Conservation (phyloP, 2,329 filamentous ascomycete genomes). For the Talaromyces sp. region DNA sequence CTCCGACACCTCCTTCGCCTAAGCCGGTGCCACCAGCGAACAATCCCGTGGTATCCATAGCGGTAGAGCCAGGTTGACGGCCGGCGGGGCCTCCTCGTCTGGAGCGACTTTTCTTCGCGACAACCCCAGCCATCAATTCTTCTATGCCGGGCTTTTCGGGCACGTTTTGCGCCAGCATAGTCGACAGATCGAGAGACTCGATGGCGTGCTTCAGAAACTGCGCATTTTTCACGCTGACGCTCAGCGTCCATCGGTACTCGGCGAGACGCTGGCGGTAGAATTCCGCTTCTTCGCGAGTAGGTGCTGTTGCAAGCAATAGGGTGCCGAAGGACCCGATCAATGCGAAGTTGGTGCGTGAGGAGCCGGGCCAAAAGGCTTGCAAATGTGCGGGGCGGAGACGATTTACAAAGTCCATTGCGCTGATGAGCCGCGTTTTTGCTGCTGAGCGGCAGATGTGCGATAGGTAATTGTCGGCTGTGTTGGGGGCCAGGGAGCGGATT, state of each 20-base stretch:
- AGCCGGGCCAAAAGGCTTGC: constrained; percentile 73
- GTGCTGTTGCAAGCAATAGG: constrained; percentile 82
- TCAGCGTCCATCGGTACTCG: constrained; percentile 92
- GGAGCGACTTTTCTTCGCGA: constrained; percentile 6
- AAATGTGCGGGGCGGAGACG: constrained; percentile 81
- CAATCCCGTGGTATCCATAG: neutral
- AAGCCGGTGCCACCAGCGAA: neutral
- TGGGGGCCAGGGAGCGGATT: constrained; percentile 67
- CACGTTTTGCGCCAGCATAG: constrained; percentile 63
- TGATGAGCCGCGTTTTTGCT: constrained; percentile 89
- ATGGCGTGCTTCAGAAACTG: constrained; percentile 61
- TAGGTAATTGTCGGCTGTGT: constrained; percentile 68
- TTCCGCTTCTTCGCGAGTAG: constrained; percentile 80
- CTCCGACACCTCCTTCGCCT: neutral
- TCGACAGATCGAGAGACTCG: constrained; percentile 70
- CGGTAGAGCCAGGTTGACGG: neutral
- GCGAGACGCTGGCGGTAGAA: constrained; percentile 83
- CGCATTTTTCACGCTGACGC: constrained; percentile 73
- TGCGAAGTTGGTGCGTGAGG: constrained; percentile 68
- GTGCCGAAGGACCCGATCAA: constrained; percentile 92
- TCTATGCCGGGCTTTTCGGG: constrained; percentile 65
- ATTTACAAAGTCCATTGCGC: constrained; percentile 96
- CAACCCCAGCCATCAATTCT: constrained; percentile 38
- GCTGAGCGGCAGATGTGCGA: constrained; percentile 90
- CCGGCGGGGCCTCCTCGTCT: neutral